Evolutionary conservation across 1,284 basidiomycete species (phyloP).

Genomic region (Termitomyces sp.): DNA sequence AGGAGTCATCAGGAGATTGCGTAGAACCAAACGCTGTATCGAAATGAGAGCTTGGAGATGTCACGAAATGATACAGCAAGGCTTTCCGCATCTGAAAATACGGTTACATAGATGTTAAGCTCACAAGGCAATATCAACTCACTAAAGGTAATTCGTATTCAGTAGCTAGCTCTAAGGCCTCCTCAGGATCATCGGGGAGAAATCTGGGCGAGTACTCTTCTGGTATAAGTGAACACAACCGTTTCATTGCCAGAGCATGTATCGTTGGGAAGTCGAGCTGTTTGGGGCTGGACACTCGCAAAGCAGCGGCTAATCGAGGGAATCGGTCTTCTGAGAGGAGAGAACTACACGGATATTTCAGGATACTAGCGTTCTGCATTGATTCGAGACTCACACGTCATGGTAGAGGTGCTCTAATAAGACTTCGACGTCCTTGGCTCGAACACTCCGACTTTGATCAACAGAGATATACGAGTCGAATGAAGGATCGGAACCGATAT

Average conservation of each 20-base stretch:
- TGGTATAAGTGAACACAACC: slow-evolving; percentile 42
- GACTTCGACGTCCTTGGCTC: slow-evolving; percentile 44
- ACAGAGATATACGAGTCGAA: slow-evolving; percentile 20
- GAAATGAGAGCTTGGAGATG: slow-evolving; percentile 47
- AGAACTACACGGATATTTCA: slow-evolving; percentile 33
- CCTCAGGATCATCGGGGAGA: slow-evolving; percentile 39
- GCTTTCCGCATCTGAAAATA: slow-evolving; percentile 50
- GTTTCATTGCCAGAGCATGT: slow-evolving; percentile 37
- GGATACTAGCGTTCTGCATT: not conserved
- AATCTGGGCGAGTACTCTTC: slow-evolving; percentile 33
- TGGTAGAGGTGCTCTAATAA: slow-evolving; percentile 62
- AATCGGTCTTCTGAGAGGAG: slow-evolving; percentile 40
- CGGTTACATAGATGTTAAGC: not conserved
- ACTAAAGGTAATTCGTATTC: slow-evolving; percentile 42
- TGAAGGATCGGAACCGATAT: not conserved
- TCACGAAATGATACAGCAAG: slow-evolving; percentile 56
- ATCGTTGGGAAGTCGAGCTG: slow-evolving; percentile 53
- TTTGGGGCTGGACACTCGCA: slow-evolving; percentile 49
- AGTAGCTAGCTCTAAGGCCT: slow-evolving; percentile 46
- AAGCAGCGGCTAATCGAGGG: slow-evolving; percentile 41
- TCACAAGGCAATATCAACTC: slow-evolving; percentile 20
- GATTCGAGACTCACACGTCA: slow-evolving; percentile 44
- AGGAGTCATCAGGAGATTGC: not conserved
- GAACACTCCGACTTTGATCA: slow-evolving; percentile 33
- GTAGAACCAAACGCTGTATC: slow-evolving; percentile 12